Evolutionary conservation across 768 basidiomycete species (phyloP).

Genomic region (Daedaleopsis nitida): DNA sequence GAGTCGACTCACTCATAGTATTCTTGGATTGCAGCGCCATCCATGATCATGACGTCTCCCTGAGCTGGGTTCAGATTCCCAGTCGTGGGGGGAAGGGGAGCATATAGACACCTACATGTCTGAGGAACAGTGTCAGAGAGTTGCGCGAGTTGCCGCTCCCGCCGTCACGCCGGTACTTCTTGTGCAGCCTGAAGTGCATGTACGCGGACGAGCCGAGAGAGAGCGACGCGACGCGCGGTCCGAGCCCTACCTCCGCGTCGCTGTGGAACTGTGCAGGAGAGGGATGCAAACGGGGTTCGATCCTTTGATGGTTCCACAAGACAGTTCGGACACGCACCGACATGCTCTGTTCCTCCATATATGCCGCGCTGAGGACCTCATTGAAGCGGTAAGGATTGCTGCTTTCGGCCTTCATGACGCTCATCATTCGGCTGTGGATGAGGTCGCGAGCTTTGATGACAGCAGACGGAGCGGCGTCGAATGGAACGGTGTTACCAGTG

Average conservation of each 20-base stretch:
- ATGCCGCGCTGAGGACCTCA: slow-evolving; percentile 79
- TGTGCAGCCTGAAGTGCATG: slow-evolving; percentile 73
- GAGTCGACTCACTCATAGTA: slow-evolving; percentile 61
- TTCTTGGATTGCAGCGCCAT: slow-evolving; percentile 65
- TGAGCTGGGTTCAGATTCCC: slow-evolving; percentile 29
- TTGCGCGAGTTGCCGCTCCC: slow-evolving; percentile 31
- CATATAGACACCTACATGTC: slow-evolving; percentile 53
- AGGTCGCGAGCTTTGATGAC: slow-evolving; percentile 59
- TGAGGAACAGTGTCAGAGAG: slow-evolving; percentile 58
- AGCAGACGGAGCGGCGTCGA: slow-evolving; percentile 56
- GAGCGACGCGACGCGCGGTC: slow-evolving; percentile 71
- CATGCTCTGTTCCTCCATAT: slow-evolving; percentile 87
- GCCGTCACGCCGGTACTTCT: slow-evolving; percentile 35
- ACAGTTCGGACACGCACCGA: slow-evolving; percentile 47
- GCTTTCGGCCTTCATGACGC: slow-evolving; percentile 41
- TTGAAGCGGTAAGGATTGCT: slow-evolving; percentile 52
- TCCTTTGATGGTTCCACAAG: too few species aligned
- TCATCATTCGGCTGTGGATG: slow-evolving; percentile 54
- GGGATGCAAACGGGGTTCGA: background rate
- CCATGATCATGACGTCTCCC: slow-evolving; percentile 83
- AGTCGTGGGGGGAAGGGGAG: background rate
- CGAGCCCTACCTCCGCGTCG: slow-evolving; percentile 74
- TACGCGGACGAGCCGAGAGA: slow-evolving; percentile 76
- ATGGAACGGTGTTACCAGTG: slow-evolving; percentile 70
- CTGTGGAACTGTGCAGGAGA: slow-evolving; percentile 64